phyloP scores from a whole-genome alignment of 163 green algal genomes.

The Chlamydomonas reinhardtii region DNA sequence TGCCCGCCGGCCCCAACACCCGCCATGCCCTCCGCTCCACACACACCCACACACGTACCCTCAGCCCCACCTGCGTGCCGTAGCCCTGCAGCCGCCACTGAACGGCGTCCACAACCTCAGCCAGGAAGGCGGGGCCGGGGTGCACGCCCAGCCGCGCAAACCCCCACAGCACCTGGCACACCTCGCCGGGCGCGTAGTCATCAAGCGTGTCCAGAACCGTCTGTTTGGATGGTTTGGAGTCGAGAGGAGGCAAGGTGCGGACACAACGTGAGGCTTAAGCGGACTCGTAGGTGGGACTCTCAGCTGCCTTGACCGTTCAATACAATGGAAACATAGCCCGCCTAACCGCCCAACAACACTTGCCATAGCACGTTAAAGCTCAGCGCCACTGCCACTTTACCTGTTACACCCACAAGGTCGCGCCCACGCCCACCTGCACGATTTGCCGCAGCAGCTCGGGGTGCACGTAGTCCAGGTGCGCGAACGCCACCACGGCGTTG shows the following conservation, averaged over 20 bases:
- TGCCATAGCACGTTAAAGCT: too few species aligned
- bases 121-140: slow-evolving; percentile 1
- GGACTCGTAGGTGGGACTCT: too few species aligned
- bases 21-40: too few species aligned
- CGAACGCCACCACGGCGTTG: slow-evolving; percentile 23
- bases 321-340: too few species aligned
- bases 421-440: background rate
- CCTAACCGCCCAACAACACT: too few species aligned
- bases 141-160: slow-evolving; percentile 34
- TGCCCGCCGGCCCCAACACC: too few species aligned
- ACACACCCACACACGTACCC: background rate
- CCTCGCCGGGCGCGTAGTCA: slow-evolving; percentile 29
- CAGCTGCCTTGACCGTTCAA: too few species aligned
- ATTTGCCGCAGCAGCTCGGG: slow-evolving; percentile 33
- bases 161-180: slow-evolving; percentile 31
- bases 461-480: slow-evolving; percentile 15
- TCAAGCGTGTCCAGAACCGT: slow-evolving; percentile 18
- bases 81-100: slow-evolving; percentile 23
- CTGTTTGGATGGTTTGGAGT: background rate
- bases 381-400: too few species aligned
- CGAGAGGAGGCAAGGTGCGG: too few species aligned
- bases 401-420: too few species aligned
- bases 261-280: too few species aligned
- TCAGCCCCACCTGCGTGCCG: slow-evolving; percentile 16
- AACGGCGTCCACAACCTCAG: background rate